phyloP scores from a whole-genome alignment of 2,329 filamentous ascomycete genomes.

The Cladosporium sp. region DNA sequence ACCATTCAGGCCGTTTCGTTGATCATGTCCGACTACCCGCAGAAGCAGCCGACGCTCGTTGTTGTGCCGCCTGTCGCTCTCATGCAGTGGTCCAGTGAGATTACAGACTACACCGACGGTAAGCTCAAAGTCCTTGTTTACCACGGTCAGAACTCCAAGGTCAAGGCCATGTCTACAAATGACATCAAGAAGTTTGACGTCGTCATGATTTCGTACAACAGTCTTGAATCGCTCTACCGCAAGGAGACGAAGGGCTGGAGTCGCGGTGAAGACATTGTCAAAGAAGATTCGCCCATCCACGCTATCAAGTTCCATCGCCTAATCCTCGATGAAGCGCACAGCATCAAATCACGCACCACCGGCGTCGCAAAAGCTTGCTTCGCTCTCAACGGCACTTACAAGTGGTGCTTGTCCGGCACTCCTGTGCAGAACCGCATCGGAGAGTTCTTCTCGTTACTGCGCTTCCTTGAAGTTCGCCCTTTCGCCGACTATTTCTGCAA shows the following conservation, averaged over 20 bases:
- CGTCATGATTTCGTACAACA: slow-evolving; percentile 95
- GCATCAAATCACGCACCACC: slow-evolving; percentile 86
- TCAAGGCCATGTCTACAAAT: slow-evolving; percentile 72
- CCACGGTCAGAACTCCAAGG: slow-evolving; percentile 81
- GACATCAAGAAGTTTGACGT: slow-evolving; percentile 84
- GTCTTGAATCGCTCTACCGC: slow-evolving; percentile 85
- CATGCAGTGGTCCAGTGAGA: slow-evolving; percentile 80
- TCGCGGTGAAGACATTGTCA: slow-evolving; percentile 75
- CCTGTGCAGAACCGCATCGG: slow-evolving; percentile 96
- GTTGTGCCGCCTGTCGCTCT: slow-evolving; percentile 89
- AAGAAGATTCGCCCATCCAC: slow-evolving; percentile 76
- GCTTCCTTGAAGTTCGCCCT: slow-evolving; percentile 84
- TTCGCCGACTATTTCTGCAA: slow-evolving; percentile 96
- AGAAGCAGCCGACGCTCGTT: slow-evolving; percentile 77
- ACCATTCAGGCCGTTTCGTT: slow-evolving; percentile 97
- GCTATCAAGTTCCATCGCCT: slow-evolving; percentile 83
- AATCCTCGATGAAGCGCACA: slow-evolving; percentile 93
- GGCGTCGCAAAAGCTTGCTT: slow-evolving; percentile 96
- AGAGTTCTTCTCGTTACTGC: slow-evolving; percentile 91
- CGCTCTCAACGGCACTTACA: slow-evolving; percentile 80
- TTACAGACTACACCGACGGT: slow-evolving; percentile 72
- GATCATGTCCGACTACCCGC: slow-evolving; percentile 96
- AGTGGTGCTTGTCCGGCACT: slow-evolving; percentile 94
- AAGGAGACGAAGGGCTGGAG: slow-evolving; percentile 90
- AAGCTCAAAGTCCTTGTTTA: slow-evolving; percentile 88